Base-by-base conservation (phyloP, 768 basidiomycete species). In the Zangia roseola region DNA sequence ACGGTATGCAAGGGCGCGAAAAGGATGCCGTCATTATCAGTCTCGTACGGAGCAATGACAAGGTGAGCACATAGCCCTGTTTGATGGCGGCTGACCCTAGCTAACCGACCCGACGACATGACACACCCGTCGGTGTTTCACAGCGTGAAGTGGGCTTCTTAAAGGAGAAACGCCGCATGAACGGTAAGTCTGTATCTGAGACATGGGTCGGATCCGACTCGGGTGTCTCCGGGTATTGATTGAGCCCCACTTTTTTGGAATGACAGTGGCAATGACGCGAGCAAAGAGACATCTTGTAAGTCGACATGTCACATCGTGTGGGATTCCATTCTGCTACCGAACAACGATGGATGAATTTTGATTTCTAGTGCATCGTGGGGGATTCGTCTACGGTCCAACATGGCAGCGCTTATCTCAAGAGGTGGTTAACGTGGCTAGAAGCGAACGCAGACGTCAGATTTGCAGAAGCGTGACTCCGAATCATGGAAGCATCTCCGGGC, bases 1-100 rank as follows among this genome's bases (percentile, higher is more conserved):
- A 98, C 62, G 93, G 94, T 0, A 90, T 97, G 85, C 97, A 99
- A 72, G 95, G 95, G 0, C 81, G 97, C 41, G 95, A 99, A 66
- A 92, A 92, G 57, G 92, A 98, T 45, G 93, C 93, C 0, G 82
- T 98, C 33, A 81, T 98, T 20, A 89, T 99, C 45, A 91, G 83
- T 56, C 79, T 99, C 4, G 97, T 98, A 2, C 77, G 97, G 21
- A 94, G 92, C 56, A 99, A 98, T 59, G 84, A 88, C 45, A 83
- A 80, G 69, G 89, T 85, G 23, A 23, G 59, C n/a, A n/a, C n/a
- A n/a, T 5, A 6, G n/a, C n/a, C 8, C 30, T 30, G 10, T 7
- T 30, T n/a, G n/a, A n/a, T 6, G 25, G n/a, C 36, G n/a, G 36
- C 36, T 10, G 17, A 10, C 23, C 13, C 21, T 16, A 19, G 26